phyloP scores from a whole-genome alignment of 2,329 filamentous ascomycete species.

The Hirsutella thompsonii region DNA sequence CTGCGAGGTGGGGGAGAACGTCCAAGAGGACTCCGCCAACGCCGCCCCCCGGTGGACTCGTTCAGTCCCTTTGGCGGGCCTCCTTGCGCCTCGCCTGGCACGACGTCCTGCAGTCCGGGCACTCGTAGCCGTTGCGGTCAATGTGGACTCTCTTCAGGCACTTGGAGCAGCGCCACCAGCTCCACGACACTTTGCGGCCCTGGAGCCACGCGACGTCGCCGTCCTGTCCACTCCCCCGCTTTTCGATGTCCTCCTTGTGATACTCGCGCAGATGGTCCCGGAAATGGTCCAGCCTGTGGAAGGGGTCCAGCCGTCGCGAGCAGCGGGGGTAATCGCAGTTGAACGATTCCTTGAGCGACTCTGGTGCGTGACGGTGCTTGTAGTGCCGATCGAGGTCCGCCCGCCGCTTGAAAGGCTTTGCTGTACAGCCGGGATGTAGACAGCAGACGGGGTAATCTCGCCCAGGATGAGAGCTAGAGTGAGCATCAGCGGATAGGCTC shows the following conservation, averaged over 20 bases:
- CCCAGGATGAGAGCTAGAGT: slow-evolving; percentile 5
- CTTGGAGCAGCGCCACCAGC: slow-evolving; percentile 42
- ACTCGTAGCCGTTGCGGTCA: slow-evolving; percentile 27
- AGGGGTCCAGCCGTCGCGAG: slow-evolving; percentile 28
- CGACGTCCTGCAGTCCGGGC: slow-evolving; percentile 29
- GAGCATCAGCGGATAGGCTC: not conserved
- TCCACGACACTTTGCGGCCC: slow-evolving; percentile 21
- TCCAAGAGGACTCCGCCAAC: no score
- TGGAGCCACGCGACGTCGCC: slow-evolving; percentile 23
- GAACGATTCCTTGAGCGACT: slow-evolving; percentile 27
- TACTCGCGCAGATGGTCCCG: slow-evolving; percentile 42
- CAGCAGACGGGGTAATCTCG: slow-evolving; percentile 25
- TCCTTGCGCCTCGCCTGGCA: slow-evolving; percentile 32
- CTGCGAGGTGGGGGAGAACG: not conserved
- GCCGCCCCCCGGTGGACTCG: no score
- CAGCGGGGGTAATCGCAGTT: slow-evolving; percentile 40
- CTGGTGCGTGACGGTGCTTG: slow-evolving; percentile 31
- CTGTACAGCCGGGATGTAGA: slow-evolving; percentile 25
- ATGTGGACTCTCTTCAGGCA: slow-evolving; percentile 34
- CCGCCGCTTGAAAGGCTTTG: slow-evolving; percentile 34
- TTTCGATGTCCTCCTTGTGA: slow-evolving; percentile 41
- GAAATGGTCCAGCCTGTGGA: slow-evolving; percentile 42
- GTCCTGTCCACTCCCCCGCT: slow-evolving; percentile 24
- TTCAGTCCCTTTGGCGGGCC: slow-evolving; percentile 14
- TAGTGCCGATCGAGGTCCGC: slow-evolving; percentile 43